Evolutionary conservation across 331 rosid genomes (phyloP).

Genomic region (Ulmus americana): DNA sequence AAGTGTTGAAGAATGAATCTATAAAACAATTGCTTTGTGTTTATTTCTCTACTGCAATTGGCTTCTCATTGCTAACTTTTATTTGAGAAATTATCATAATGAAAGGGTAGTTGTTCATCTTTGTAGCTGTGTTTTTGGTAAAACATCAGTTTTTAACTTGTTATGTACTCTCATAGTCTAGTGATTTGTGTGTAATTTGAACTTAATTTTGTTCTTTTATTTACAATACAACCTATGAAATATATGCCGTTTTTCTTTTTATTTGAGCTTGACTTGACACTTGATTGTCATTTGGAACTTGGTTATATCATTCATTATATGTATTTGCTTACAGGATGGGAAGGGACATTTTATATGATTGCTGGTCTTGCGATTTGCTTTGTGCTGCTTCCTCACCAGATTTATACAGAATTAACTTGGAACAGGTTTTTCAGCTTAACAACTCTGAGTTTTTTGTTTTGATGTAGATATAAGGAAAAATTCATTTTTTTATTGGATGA

Average conservation of each 20-base stretch:
- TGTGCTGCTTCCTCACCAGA: conserved; percentile 98
- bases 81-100: no score
- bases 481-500: neutral
- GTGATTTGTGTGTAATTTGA: no score
- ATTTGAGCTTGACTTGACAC: neutral
- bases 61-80: no score
- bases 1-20: no score
- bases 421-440: conserved; percentile 54
- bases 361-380: conserved; percentile 93
- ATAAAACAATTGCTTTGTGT: no score
- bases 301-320: conserved; percentile 1
- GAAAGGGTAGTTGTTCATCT: no score
- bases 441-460: neutral
- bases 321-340: conserved; percentile 69
- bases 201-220: no score
- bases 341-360: conserved; percentile 67
- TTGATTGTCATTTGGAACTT: neutral
- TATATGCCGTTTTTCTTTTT: neutral
- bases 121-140: no score
- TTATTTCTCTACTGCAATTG: no score
- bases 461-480: neutral
- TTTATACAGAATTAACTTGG: conserved; percentile 78
- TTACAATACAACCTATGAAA: neutral
- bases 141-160: no score
- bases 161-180: no score